Base-by-base conservation (phyloP, 2,329 filamentous ascomycete species). In the Hypomyces perniciosus region DNA sequence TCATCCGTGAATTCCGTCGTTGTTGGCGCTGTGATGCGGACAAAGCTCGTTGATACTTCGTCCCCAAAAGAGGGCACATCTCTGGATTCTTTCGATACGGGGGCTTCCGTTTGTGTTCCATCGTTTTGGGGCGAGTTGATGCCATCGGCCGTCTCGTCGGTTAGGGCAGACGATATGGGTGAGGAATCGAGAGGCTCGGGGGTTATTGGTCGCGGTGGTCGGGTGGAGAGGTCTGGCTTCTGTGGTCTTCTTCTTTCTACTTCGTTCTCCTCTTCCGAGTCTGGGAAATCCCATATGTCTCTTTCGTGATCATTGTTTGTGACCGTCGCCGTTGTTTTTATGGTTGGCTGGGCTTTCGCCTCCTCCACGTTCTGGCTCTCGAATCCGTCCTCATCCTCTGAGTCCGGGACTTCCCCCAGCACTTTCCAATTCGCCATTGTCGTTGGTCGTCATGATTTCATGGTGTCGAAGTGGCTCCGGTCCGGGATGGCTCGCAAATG, bases 391-490 rank as follows among this genome's bases (percentile, higher is more conserved):
- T 76, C 74, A 51, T 76, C 74, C 59, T 77, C 74, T 54, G 74
- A 77, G 62, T 77, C 74, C 51, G 75, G 74, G 57, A 77, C 68
- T 61, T 75, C 73, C 59, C 74, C 75, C 62, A 73, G 61, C 58
- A 74, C 71, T 68, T 70, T 76, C 74, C 74, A 77, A 56, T 70
- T 70, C 51, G 62, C 65, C 74, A 77, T 77, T 57, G 44, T 65
- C 49, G 48, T 49, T 49, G 37, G 46, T 50, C 54, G 46, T 60
- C 62, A 67, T 68, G 55, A 56, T 67, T 50, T 56, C 34, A 29
- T 38, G 28, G 8, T n/a, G 10, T 26, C 20, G n/a, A 12, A 9
- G 27, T 35, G 33, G 8, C 8, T 35, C 12, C 33, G 33, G 33
- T 35, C 33, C 20, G 20, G 20, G 20, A 35, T 8, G 12, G 8